Conservation (phyloP, 2,329 filamentous ascomycete genomes). For the Alternaria solani region DNA sequence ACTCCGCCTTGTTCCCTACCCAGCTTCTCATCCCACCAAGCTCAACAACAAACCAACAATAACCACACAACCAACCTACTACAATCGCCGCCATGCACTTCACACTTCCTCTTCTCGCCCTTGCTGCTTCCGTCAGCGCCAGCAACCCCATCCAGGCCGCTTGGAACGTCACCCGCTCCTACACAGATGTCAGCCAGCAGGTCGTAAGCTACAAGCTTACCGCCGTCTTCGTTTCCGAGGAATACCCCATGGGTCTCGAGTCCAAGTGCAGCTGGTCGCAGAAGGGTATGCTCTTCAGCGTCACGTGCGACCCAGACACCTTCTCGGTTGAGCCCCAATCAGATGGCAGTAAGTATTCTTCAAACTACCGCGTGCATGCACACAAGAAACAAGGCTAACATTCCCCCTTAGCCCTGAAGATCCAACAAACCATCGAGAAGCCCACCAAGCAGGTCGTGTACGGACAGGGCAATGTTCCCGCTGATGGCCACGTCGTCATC, state of each 20-base stretch:
- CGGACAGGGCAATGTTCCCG: background rate
- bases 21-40: background rate
- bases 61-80: background rate
- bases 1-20: background rate
- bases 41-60: background rate
- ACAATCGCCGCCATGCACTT: background rate
- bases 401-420: background rate
- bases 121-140: background rate
- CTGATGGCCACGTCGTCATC: background rate
- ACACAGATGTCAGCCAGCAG: slow-evolving; percentile 1
- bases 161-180: slow-evolving; percentile 3
- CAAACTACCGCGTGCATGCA: background rate
- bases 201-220: background rate
- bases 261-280: background rate
- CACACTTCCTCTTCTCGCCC: background rate
- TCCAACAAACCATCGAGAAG: slow-evolving; percentile 2
- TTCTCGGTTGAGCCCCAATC: background rate
- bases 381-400: background rate
- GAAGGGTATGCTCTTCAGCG: background rate
- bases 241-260: slow-evolving; percentile 1
- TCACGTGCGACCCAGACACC: background rate
- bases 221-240: background rate
- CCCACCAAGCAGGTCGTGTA: background rate
- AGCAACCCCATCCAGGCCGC: slow-evolving; percentile 4
- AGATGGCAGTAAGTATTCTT: background rate